Base-by-base conservation (phyloP, 495 filamentous ascomycete species). In the Clohesyomyces aquaticus region DNA sequence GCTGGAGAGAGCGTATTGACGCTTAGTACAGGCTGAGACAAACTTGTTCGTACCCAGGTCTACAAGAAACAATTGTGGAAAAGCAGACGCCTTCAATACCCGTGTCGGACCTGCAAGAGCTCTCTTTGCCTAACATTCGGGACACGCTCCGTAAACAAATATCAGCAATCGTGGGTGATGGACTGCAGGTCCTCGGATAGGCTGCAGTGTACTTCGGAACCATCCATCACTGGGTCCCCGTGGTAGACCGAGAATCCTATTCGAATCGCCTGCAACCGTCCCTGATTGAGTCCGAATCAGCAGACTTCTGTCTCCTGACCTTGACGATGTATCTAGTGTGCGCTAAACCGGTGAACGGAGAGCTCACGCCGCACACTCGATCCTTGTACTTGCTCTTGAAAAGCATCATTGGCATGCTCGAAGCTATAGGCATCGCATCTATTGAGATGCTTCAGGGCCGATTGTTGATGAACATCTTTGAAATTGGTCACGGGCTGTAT, bases 101-200 rank as follows among this genome's bases (percentile, higher is more conserved):
- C 35, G 35, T 41, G n/a, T n/a, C 35, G n/a, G 35, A 41, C n/a
- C 35, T n/a, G 35, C 35, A n/a, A 41, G 35, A 41, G 35, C 35
- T 41, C 35, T 41, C 35, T 9, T 41, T 9, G 9, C 35, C 35
- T 9, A 41, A 9, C 35, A 41, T 41, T n/a, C 9, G 35, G n/a
- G 35, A 41, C 35, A 41, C 35, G 35, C 35, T 41, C 9, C 35
- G n/a, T n/a, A 41, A 41, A 41, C 35, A 41, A n/a, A 41, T 41
- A 41, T 41, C 35, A 41, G 35, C 35, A 9, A 9, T 41, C 35
- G 35, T 41, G 9, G 35, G 35, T n/a, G n/a, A 41, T n/a, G n/a
- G 35, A 9, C 35, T 9, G 35, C 35, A 41, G n/a, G 35, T 41
- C 9, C 9, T n/a, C 35, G 35, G n/a, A 9, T 41, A n/a, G 35